These are phyloP conservation scores for Cryphonectria carpinicola DNA, from an alignment of 2,329 filamentous ascomycete genomes.

Conservation along the genomic window DNA sequence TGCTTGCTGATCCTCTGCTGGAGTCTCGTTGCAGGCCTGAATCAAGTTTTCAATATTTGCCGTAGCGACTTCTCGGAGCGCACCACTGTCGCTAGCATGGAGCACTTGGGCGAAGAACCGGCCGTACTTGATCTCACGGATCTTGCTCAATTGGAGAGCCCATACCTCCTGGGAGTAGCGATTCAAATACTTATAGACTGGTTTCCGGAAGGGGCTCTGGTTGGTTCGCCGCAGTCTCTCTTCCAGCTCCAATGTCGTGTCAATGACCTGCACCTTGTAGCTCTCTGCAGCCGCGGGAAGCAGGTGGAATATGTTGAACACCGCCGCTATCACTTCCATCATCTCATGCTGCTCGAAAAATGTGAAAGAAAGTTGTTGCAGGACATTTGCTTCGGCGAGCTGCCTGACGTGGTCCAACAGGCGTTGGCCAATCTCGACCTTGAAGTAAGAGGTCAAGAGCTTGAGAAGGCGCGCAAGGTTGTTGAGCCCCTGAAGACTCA, in stretches of 20 bases:
- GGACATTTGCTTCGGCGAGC: slow-evolving; percentile 76
- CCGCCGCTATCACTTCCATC: slow-evolving; percentile 94
- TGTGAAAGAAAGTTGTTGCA: slow-evolving; percentile 92
- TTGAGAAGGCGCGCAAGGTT: slow-evolving; percentile 88
- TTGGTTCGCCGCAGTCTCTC: slow-evolving; percentile 82
- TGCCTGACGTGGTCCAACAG: slow-evolving; percentile 93
- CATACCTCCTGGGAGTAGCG: slow-evolving; percentile 89
- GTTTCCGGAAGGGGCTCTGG: slow-evolving; percentile 87
- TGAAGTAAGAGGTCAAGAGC: slow-evolving; percentile 96
- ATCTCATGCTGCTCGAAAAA: slow-evolving; percentile 90
- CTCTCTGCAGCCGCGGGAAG: slow-evolving; percentile 85
- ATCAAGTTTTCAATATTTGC: slow-evolving; percentile 75
- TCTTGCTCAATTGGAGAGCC: slow-evolving; percentile 74
- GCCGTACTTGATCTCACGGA: slow-evolving; percentile 86
- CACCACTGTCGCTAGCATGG: slow-evolving; percentile 71
- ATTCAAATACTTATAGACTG: slow-evolving; percentile 91
- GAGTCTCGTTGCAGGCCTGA: slow-evolving; percentile 65
- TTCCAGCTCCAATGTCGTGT: slow-evolving; percentile 88
- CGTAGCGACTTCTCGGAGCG: slow-evolving; percentile 75
- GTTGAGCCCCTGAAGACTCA: slow-evolving; percentile 87
- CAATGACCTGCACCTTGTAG: slow-evolving; percentile 89
- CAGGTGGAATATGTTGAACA: slow-evolving; percentile 97
- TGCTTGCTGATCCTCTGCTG: slow-evolving; percentile 70
- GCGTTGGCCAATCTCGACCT: slow-evolving; percentile 92
- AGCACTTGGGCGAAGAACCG: slow-evolving; percentile 90